Conservation (phyloP, 495 filamentous ascomycete genomes). For the Talaromyces stipitatus region DNA sequence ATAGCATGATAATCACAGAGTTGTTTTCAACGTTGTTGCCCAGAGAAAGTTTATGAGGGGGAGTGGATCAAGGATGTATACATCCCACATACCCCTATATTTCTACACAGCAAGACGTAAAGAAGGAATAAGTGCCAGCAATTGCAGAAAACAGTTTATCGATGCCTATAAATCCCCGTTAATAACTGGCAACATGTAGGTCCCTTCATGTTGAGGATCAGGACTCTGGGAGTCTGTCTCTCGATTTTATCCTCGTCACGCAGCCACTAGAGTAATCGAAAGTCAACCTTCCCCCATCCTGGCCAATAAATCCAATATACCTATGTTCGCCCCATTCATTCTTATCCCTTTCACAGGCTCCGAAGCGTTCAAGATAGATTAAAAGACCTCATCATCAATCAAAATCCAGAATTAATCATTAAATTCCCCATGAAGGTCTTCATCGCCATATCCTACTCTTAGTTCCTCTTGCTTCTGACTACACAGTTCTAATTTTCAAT, state of each 20-base stretch:
- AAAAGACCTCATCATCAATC: background rate
- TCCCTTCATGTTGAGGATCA: background rate
- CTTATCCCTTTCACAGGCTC: background rate
- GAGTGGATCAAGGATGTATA: too few species aligned
- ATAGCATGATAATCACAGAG: too few species aligned
- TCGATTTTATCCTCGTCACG: background rate
- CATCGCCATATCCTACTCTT: slow-evolving; percentile 16
- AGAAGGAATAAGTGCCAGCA: too few species aligned
- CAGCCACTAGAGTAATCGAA: background rate
- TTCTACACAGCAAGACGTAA: too few species aligned
- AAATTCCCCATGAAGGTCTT: background rate
- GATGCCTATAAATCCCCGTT: too few species aligned
- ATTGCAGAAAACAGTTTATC: too few species aligned
- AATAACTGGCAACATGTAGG: background rate
- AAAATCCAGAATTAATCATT: background rate
- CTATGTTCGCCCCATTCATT: background rate
- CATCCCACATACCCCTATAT: too few species aligned
- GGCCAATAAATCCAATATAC: background rate
- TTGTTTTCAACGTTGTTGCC: too few species aligned
- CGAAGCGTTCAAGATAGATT: background rate
- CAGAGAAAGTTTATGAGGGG: too few species aligned
- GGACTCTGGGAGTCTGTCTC: background rate
- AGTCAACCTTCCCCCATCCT: background rate
- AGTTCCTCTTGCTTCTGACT: too few species aligned
- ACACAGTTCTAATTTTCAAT: too few species aligned